Evolutionary conservation across 2,329 filamentous ascomycete genomes (phyloP).

Genomic region (Penicillium brevicompactum): DNA sequence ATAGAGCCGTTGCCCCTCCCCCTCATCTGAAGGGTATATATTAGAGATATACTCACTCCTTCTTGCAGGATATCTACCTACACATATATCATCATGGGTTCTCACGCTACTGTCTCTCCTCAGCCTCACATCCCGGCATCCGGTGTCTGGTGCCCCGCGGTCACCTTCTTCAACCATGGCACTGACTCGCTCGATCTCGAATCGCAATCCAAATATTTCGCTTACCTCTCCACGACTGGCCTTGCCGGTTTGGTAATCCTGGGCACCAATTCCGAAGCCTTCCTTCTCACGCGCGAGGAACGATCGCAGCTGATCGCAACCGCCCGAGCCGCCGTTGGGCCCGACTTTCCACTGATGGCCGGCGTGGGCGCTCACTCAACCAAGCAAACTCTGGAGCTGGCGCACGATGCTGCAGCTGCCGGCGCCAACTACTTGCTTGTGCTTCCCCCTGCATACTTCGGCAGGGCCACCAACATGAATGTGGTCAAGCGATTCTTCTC

Average conservation of each 20-base stretch:
- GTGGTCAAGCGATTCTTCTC: constrained; percentile 63
- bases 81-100: constrained; percentile 14
- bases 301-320: constrained; percentile 58
- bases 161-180: constrained; percentile 56
- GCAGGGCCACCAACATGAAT: constrained; percentile 59
- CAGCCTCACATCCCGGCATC: constrained; percentile 21
- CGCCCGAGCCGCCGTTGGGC: constrained; percentile 57
- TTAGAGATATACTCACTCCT: background rate
- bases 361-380: constrained; percentile 67
- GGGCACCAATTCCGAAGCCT: constrained; percentile 60
- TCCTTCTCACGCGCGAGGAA: constrained; percentile 62
- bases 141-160: constrained; percentile 56
- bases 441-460: constrained; percentile 66
- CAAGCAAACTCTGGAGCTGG: constrained; percentile 62
- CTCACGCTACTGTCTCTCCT: constrained; percentile 10
- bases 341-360: constrained; percentile 61
- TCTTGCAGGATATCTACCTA: background rate
- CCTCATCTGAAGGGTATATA: constrained; percentile 7
- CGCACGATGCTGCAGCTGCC: constrained; percentile 60
- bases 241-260: constrained; percentile 57
- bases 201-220: constrained; percentile 55
- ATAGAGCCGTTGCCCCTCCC: constrained; percentile 9
- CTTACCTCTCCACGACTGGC: constrained; percentile 54
- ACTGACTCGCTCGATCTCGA: constrained; percentile 53
- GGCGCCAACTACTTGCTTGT: constrained; percentile 65